Evolutionary conservation across 2,329 filamentous ascomycete genomes (phyloP), one percentile per base, ranked within the genome.

Genomic region (Aureobasidium namibiae): DNA sequence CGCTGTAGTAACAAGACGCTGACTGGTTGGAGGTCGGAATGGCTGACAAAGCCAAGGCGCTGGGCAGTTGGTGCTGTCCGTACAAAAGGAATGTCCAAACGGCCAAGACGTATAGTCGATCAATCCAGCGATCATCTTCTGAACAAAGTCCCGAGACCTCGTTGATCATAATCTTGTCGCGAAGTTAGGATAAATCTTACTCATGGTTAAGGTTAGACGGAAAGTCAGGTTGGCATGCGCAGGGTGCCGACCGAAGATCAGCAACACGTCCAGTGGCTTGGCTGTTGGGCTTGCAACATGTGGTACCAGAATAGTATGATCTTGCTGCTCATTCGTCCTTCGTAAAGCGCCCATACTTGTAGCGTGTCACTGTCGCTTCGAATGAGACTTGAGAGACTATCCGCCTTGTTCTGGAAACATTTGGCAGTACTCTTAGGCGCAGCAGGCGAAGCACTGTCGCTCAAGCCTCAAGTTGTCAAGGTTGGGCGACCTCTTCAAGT

Each of bases 301-400:
- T 57, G 21, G 33, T 57, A 46, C 54, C 21, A 48, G 23, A 57
- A 38, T 31, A 57, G 52, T 31, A 44, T 45, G 14, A 48, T 57
- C 38, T 26, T 31, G 54, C 54, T 57, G 54, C 54, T 57, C 31
- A 57, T 57, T 57, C 54, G 42, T 38, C 11, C 54, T 29, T 29
- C 31, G 41, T 33, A 3, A 39, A 18, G 42, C 42, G 38, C 16
- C 44, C 18, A 21, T 31, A 14, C 23, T 7, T 24, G n/a, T n/a
- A 54, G 52, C 38, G 26, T 56, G 29, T 29, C 24, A 41, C 13
- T 42, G 14, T 31, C 16, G 16, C 34, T 39, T 38, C 34, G 9
- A 39, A 23, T 39, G 13, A 23, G 16, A 39, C 4, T 23, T 16
- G 29, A 34, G 11, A 24, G 6, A 21, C 13, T 36, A 2, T 24